Conservation (phyloP, 2,329 filamentous ascomycete species). For the Colletotrichum sp. region DNA sequence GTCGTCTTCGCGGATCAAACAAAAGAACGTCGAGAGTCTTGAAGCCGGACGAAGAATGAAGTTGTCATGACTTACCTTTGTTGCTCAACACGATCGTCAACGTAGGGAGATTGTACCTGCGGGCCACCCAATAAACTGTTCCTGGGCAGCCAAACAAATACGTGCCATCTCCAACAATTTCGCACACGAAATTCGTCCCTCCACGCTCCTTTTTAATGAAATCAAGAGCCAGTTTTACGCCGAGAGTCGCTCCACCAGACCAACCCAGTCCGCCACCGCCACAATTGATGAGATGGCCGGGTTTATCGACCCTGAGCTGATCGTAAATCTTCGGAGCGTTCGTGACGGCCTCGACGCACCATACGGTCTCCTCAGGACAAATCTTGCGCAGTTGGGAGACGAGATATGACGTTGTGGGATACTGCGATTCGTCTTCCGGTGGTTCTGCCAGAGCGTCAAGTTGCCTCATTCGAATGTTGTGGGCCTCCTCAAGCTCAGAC, state of each 20-base stretch:
- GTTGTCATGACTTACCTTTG: conserved; percentile 43
- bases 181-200: conserved; percentile 54
- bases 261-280: conserved; percentile 82
- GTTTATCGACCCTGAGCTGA: conserved; percentile 70
- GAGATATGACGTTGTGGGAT: conserved; percentile 43
- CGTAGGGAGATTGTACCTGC: conserved; percentile 58
- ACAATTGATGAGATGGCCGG: conserved; percentile 81
- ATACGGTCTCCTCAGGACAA: conserved; percentile 64
- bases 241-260: conserved; percentile 77
- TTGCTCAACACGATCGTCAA: conserved; percentile 63
- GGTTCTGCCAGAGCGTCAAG: conserved; percentile 66
- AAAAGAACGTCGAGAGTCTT: neutral
- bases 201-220: conserved; percentile 40
- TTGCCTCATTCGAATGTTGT: conserved; percentile 62
- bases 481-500: conserved; percentile 58
- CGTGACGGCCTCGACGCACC: conserved; percentile 79
- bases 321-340: conserved; percentile 71
- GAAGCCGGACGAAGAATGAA: neutral
- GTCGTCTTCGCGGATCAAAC: accelerated
- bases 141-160: conserved; percentile 60
- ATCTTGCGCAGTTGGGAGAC: conserved; percentile 28
- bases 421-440: conserved; percentile 55
- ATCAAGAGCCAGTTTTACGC: conserved; percentile 73
- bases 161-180: conserved; percentile 63
- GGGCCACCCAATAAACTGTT: conserved; percentile 62